A percentile compares a stretch with the other conserved stretches of the same genome.
phyloP scores from a whole-genome alignment of 768 basidiomycete genomes.

The Hydnum rufescens region DNA sequence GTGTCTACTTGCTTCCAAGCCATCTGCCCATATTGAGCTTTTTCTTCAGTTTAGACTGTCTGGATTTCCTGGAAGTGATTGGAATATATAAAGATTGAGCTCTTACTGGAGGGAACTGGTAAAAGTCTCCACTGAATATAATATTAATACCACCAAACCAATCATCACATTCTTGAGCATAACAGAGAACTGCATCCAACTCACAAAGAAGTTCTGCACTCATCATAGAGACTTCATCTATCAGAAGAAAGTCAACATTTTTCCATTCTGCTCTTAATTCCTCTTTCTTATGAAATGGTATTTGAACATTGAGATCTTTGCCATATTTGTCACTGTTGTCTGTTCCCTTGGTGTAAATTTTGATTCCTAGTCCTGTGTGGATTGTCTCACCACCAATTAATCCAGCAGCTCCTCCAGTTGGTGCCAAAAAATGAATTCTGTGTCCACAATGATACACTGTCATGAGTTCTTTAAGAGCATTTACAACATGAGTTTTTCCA shows the following conservation, averaged over 20 bases:
- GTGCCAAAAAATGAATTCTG: constrained; percentile 2
- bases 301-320: not conserved
- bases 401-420: constrained; percentile 8
- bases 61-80: not conserved
- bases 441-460: not conserved
- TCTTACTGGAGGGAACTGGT: constrained; percentile 2
- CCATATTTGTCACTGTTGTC: too few species aligned
- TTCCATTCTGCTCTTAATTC: constrained; percentile 6
- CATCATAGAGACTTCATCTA: constrained; percentile 8
- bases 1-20: too few species aligned
- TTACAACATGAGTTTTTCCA: too few species aligned
- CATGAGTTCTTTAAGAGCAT: constrained; percentile 7
- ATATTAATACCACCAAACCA: too few species aligned
- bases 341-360: not conserved
- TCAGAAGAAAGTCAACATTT: too few species aligned
- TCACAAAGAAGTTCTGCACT: too few species aligned
- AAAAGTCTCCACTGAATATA: too few species aligned
- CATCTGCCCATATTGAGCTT: not conserved
- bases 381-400: constrained; percentile 8
- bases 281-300: not conserved
- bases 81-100: not conserved
- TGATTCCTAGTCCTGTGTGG: too few species aligned
- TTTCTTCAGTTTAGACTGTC: not conserved
- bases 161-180: not conserved
- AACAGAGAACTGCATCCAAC: constrained; percentile 3